Evolutionary conservation across 306 rosid genomes (phyloP).

Genomic region (Citrullus mucosospermus): DNA sequence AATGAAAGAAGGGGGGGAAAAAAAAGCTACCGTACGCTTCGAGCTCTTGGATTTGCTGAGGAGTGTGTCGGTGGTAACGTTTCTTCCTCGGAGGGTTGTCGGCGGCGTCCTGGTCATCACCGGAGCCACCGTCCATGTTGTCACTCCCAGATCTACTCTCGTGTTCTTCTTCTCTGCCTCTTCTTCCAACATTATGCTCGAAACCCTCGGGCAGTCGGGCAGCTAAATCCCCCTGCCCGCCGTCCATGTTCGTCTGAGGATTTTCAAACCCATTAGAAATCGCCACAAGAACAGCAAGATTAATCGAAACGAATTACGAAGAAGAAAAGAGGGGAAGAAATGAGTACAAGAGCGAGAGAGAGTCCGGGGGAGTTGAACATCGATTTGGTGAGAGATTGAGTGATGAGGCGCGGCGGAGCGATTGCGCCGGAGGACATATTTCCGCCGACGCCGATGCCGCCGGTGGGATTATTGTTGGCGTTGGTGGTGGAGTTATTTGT

Average conservation of each 20-base stretch:
- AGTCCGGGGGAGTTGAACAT: conserved; percentile 95
- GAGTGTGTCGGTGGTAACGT: conserved; percentile 99
- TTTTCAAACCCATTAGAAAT: not conserved
- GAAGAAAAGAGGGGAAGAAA: not conserved
- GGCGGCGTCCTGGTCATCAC: conserved; percentile 82
- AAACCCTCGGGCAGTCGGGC: conserved; percentile 37
- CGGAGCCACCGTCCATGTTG: conserved; percentile 85
- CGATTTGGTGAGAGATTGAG: conserved; percentile 74
- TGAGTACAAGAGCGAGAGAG: conserved; percentile 82
- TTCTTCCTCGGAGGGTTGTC: conserved; percentile 77
- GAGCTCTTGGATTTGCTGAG: conserved; percentile 98
- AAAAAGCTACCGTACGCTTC: conserved; percentile 42
- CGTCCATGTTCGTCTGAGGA: conserved; percentile 54
- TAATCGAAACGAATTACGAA: not conserved
- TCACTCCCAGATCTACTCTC: conserved; percentile 99
- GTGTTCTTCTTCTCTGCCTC: conserved; percentile 77
- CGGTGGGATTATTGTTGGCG: conserved; percentile 4
- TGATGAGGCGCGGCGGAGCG: conserved; percentile 54
- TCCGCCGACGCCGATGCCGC: conserved; percentile 9
- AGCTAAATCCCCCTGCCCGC: conserved; percentile 59
- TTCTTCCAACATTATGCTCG: conserved; percentile 35
- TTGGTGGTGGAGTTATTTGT: conserved; percentile 10
- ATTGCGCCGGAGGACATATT: conserved; percentile 63
- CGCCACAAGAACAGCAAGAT: not conserved
- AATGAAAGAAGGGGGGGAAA: not conserved